Percentiles rank a stretch among this genome's conserved stretches.
These are phyloP conservation scores for Trypanosoma scelopori DNA, from an alignment of 208 protist species.

Conservation along the genomic window DNA sequence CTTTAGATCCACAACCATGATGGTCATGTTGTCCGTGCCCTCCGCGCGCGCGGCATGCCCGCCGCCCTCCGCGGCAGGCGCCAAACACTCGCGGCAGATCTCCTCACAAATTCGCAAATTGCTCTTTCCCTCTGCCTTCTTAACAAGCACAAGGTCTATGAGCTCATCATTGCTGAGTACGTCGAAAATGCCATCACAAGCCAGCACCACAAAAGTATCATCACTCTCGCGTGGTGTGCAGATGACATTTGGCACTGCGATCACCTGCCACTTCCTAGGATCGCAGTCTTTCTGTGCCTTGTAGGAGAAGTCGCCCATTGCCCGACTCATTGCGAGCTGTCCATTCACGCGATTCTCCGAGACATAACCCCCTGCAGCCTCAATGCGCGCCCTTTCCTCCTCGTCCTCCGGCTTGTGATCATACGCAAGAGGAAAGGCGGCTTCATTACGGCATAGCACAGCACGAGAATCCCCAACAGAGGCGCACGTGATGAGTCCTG, in stretches of 20 bases:
- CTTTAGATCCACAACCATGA: slow-evolving; percentile 73
- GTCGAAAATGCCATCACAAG: slow-evolving; percentile 92
- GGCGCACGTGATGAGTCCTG: slow-evolving; percentile 75
- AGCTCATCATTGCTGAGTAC: slow-evolving; percentile 84
- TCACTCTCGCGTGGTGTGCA: slow-evolving; percentile 33
- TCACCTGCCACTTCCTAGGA: slow-evolving; percentile 71
- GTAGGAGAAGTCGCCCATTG: slow-evolving; percentile 93
- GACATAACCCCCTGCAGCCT: slow-evolving; percentile 82
- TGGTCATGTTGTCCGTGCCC: slow-evolving; percentile 91
- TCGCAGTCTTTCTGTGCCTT: slow-evolving; percentile 60
- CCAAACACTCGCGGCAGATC: slow-evolving; percentile 70
- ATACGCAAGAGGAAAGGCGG: slow-evolving; percentile 72
- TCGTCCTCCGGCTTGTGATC: slow-evolving; percentile 92
- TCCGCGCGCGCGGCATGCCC: slow-evolving; percentile 40
- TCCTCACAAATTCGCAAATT: slow-evolving; percentile 69
- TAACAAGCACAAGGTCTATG: slow-evolving; percentile 44
- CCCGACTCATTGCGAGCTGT: slow-evolving; percentile 92
- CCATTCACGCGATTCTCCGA: slow-evolving; percentile 93
- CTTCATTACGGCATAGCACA: slow-evolving; percentile 79
- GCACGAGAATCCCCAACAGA: slow-evolving; percentile 93
- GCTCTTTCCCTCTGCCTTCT: slow-evolving; percentile 29
- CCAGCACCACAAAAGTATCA: slow-evolving; percentile 74
- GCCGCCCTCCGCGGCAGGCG: slow-evolving; percentile 35
- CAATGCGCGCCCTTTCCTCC: slow-evolving; percentile 80
- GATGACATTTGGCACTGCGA: slow-evolving; percentile 69